Conservation (phyloP, 2,329 filamentous ascomycete genomes). For the Fusarium irregulare region DNA sequence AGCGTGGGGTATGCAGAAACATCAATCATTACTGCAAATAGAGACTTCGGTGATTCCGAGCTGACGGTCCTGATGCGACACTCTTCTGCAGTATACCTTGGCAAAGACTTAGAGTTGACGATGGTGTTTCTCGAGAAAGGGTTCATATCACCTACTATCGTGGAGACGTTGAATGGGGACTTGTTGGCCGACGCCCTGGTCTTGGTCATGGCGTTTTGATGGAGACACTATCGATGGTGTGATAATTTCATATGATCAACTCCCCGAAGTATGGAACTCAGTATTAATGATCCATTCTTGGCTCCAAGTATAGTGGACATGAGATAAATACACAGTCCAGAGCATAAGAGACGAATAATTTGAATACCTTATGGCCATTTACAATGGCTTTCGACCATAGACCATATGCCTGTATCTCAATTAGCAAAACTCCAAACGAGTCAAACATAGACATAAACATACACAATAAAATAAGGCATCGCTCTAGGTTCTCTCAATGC, state of each 20-base stretch:
- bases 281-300: background rate
- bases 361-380: background rate
- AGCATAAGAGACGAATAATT: background rate
- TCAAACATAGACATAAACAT: background rate
- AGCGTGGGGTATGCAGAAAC: background rate
- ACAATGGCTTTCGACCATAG: slow-evolving; percentile 27
- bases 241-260: slow-evolving; percentile 20
- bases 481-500: slow-evolving; percentile 17
- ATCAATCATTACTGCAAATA: background rate
- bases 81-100: background rate
- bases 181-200: background rate
- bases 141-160: background rate
- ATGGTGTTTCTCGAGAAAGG: background rate
- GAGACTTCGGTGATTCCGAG: slow-evolving; percentile 25
- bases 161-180: background rate
- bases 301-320: background rate
- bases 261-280: slow-evolving; percentile 25
- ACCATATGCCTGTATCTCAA: slow-evolving; percentile 10
- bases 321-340: background rate
- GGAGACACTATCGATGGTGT: slow-evolving; percentile 8
- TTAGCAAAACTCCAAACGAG: background rate
- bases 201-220: slow-evolving; percentile 9
- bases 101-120: background rate
- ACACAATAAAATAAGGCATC: slow-evolving; percentile 3
- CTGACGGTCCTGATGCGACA: slow-evolving; percentile 11